Conservation (phyloP, 2,329 filamentous ascomycete genomes). For the Colletotrichum brevisporum region DNA sequence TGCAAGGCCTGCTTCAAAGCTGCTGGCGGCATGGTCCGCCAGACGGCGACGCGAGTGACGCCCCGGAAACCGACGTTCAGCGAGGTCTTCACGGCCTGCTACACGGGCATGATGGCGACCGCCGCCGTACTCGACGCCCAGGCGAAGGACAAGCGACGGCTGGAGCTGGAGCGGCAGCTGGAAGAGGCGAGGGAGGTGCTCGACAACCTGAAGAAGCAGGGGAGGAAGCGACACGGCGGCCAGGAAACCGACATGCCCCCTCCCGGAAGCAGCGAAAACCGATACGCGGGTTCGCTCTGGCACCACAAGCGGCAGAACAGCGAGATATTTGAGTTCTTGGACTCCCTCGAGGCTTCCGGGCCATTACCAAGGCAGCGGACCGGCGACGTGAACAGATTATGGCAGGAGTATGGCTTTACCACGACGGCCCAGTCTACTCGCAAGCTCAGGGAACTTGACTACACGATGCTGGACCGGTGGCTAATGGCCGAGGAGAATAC, state of each 20-base stretch:
- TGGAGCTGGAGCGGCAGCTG: conserved; percentile 74
- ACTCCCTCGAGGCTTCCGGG: conserved; percentile 16
- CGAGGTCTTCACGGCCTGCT: conserved; percentile 75
- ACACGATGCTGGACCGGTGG: background rate
- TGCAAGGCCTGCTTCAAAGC: conserved; percentile 73
- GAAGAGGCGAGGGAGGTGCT: conserved; percentile 66
- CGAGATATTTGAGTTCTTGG: conserved; percentile 29
- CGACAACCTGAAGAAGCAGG: conserved; percentile 52
- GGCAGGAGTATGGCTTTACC: conserved; percentile 23
- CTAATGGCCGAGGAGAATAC: conserved; percentile 13
- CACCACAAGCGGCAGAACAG: conserved; percentile 11
- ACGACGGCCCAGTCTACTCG: background rate
- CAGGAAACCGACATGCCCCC: conserved; percentile 42
- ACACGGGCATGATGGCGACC: conserved; percentile 76
- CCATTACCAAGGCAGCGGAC: background rate
- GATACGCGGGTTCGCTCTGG: conserved; percentile 25
- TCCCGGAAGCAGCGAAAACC: conserved; percentile 43
- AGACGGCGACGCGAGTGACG: conserved; percentile 63
- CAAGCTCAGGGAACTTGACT: background rate
- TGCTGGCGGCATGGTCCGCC: conserved; percentile 63
- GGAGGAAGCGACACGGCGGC: conserved; percentile 39
- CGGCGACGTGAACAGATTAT: conserved; percentile 13
- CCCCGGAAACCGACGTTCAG: conserved; percentile 65
- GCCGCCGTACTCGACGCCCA: conserved; percentile 74
- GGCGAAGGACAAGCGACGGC: conserved; percentile 69